Conservation (phyloP, 1,139 yeast species). For the Sugiyamaella grinbergsii region DNA sequence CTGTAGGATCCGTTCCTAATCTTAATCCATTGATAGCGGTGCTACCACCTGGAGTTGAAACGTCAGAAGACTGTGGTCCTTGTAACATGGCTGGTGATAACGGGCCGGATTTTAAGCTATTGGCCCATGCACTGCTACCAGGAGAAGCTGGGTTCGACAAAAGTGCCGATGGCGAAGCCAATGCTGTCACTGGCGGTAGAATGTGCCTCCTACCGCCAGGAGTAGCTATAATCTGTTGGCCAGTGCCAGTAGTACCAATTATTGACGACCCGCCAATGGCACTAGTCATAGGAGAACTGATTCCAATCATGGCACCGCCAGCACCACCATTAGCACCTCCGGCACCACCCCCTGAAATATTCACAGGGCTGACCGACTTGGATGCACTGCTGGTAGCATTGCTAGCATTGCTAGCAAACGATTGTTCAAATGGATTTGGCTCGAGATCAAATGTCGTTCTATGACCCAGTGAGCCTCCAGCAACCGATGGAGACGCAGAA, state of each 20-base stretch:
- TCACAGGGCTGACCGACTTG: conserved; percentile 21
- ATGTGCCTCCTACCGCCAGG: conserved; percentile 40
- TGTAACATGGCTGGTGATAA: conserved; percentile 42
- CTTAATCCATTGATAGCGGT: conserved; percentile 19
- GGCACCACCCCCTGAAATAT: conserved; percentile 15
- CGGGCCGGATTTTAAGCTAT: conserved; percentile 39
- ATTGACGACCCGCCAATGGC: conserved; percentile 1
- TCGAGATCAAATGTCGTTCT: conserved; percentile 64
- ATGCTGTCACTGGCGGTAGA: conserved; percentile 43
- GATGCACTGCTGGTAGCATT: conserved; percentile 40
- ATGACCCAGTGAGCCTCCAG: background rate
- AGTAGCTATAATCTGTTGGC: conserved; percentile 31
- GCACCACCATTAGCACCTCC: conserved; percentile 20
- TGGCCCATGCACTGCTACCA: conserved; percentile 32
- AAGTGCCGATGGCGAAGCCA: conserved; percentile 42
- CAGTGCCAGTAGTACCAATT: conserved; percentile 21
- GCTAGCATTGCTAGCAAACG: conserved; percentile 69
- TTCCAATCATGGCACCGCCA: no score
- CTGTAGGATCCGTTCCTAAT: conserved; percentile 25
- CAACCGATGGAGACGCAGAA: conserved; percentile 5
- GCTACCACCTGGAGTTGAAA: conserved; percentile 20
- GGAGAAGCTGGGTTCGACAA: conserved; percentile 30
- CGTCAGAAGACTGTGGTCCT: conserved; percentile 34
- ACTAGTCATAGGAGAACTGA: no score
- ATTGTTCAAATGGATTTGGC: conserved; percentile 93